Evolutionary conservation across 371 early-diverging fungal genomes (phyloP).

Genomic region (Blyttiomyces sp.): DNA sequence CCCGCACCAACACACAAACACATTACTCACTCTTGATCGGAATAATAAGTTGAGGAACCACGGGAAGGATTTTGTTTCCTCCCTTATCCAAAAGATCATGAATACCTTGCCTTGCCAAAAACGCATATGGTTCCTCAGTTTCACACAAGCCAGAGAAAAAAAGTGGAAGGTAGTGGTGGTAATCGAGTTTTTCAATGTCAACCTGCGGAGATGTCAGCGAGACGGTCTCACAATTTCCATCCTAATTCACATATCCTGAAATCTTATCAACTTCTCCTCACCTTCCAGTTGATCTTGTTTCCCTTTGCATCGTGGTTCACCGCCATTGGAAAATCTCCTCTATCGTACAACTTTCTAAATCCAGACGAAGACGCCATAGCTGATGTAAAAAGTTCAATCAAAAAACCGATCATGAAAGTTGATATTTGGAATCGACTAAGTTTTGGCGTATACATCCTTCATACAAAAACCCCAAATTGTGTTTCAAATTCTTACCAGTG

Average conservation of each 20-base stretch:
- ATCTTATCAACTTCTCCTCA: background rate
- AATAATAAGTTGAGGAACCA: slow-evolving; percentile 58
- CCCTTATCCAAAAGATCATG: slow-evolving; percentile 58
- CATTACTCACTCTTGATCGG: slow-evolving; percentile 52
- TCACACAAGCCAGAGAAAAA: slow-evolving; percentile 60
- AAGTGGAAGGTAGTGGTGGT: slow-evolving; percentile 59
- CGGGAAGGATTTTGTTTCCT: slow-evolving; percentile 54
- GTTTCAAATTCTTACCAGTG: slow-evolving; percentile 1
- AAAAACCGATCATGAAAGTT: background rate
- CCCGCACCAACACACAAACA: background rate
- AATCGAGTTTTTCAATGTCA: slow-evolving; percentile 60
- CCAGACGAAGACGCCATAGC: slow-evolving; percentile 23
- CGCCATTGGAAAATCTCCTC: slow-evolving; percentile 58
- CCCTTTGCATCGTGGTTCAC: slow-evolving; percentile 57
- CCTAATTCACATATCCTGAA: too few relatives aligned
- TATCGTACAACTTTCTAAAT: slow-evolving; percentile 54
- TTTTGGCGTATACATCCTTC: too few relatives aligned
- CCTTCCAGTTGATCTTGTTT: slow-evolving; percentile 61
- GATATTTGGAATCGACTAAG: too few relatives aligned
- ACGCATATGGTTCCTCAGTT: slow-evolving; percentile 59
- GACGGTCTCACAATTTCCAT: too few relatives aligned
- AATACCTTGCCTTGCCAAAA: slow-evolving; percentile 55
- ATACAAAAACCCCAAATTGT: too few relatives aligned
- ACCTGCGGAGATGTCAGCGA: slow-evolving; percentile 30
- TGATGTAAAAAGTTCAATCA: background rate